phyloP scores from a whole-genome alignment of 352 stramenopile species.

The Thalassiosira gravida region DNA sequence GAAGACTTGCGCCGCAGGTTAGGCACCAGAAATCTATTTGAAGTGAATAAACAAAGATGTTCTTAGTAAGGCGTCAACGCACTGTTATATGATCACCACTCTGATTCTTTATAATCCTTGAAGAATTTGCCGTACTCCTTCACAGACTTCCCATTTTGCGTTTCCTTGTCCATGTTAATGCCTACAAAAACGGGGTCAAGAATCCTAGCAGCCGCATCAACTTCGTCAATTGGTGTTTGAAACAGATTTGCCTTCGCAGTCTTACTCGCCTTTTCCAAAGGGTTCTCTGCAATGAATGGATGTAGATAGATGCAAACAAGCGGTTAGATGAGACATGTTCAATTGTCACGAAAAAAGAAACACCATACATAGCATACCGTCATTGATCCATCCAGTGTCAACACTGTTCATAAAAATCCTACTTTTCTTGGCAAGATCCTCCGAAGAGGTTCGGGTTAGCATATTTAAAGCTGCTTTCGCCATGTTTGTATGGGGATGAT shows the following conservation, averaged over 20 bases:
- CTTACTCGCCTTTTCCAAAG: slow-evolving; percentile 89
- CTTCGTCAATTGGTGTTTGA: slow-evolving; percentile 96
- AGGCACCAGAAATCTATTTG: not conserved
- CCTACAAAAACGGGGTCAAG: slow-evolving; percentile 93
- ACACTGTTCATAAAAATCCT: slow-evolving; percentile 97
- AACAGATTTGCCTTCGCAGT: slow-evolving; percentile 92
- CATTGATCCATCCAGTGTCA: slow-evolving; percentile 98
- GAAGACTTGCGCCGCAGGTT: too few relatives aligned
- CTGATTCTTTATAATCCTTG: slow-evolving; percentile 86
- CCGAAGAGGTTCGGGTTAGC: slow-evolving; percentile 95
- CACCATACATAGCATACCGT: slow-evolving; percentile 49
- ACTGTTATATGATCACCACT: slow-evolving; percentile 73
- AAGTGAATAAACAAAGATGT: too few relatives aligned
- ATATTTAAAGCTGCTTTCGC: slow-evolving; percentile 97
- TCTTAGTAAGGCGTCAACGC: not conserved
- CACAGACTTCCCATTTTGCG: slow-evolving; percentile 12
- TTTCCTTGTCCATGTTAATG: slow-evolving; percentile 56
- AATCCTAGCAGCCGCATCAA: slow-evolving; percentile 93
- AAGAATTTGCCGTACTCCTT: slow-evolving; percentile 83
- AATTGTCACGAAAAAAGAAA: not conserved
- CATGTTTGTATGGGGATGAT: slow-evolving; percentile 98
- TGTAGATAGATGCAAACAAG: too few relatives aligned
- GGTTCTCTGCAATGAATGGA: slow-evolving; percentile 87
- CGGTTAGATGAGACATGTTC: too few relatives aligned
- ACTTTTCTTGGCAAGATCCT: slow-evolving; percentile 91